Conservation (phyloP, 1,284 basidiomycete genomes). For the Ganoderma lucidum region DNA sequence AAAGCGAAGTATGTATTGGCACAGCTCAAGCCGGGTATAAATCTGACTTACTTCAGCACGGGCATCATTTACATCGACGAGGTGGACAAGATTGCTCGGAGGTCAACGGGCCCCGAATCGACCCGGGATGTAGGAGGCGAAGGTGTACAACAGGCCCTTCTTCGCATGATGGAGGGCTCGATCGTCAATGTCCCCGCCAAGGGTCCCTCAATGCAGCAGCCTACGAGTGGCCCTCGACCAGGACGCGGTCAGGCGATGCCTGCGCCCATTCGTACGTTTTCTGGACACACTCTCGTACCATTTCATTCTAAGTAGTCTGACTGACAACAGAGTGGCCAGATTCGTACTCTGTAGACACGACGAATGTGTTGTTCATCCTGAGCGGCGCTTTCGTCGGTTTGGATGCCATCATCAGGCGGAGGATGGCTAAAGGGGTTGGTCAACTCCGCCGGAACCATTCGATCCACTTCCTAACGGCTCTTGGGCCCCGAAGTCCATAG, state of each 20-base stretch:
- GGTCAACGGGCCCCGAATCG: constrained; percentile 68
- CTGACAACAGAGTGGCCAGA: constrained; percentile 64
- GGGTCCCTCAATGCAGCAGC: constrained; percentile 57
- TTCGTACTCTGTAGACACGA: constrained; percentile 82
- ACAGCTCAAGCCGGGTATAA: background rate
- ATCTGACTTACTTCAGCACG: constrained; percentile 54
- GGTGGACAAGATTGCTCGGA: constrained; percentile 91
- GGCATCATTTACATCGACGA: constrained; percentile 98
- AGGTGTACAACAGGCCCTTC: constrained; percentile 93
- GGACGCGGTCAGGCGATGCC: constrained; percentile 43
- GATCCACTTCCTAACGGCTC: background rate
- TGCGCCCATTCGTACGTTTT: constrained; percentile 27
- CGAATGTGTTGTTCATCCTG: constrained; percentile 90
- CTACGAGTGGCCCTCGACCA: constrained; percentile 54
- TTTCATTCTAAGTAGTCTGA: background rate
- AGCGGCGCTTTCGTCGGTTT: constrained; percentile 96
- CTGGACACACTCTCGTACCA: background rate
- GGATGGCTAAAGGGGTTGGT: constrained; percentile 85
- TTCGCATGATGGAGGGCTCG: constrained; percentile 94
- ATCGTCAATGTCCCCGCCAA: constrained; percentile 84
- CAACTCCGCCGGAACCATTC: constrained; percentile 5
- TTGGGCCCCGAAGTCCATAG: constrained; percentile 72
- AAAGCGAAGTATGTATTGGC: constrained; percentile 65
- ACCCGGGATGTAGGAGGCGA: constrained; percentile 95
- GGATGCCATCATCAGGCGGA: constrained; percentile 81